Base-by-base conservation (phyloP, 352 stramenopile species). In the Elongisporangium prolatum region DNA sequence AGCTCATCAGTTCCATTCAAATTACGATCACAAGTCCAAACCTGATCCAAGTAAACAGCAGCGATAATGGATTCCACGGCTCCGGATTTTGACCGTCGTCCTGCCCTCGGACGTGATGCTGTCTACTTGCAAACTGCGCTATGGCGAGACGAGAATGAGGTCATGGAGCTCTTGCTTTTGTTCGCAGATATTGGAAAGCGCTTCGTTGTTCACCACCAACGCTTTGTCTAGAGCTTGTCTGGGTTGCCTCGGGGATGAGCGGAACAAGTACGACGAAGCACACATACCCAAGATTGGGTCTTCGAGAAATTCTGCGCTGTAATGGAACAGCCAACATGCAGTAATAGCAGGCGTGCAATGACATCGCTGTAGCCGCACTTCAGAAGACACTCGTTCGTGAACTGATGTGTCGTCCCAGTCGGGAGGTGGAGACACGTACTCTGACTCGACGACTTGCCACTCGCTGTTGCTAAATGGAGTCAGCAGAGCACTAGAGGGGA, bases 301-400 rank as follows among this genome's bases (percentile, higher is more conserved):
- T 4, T 75, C 78, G 7, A 88, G 57, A 40, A 81, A 86, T 59
- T 88, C 78, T 21, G 86, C 62, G 52, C 74, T 82, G 25, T 74
- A 71, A 54, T 88, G 86, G 48, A 75, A 81, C 3, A 82, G 51
- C 1, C 78, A 75, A 38, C 84, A 70, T 6, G 64, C 49, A 3
- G 61, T 59, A 8, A 84, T 63, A 2, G 59, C 20, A 57, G 49
- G 22, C 0, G 70, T 64, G 24, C 91, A 59, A 4, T 71, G 57
- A 52, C 71, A 61, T 37, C 69, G 66, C 4, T 66, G 63, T 38
- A 86, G 60, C 3, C 75, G 21, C 72, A 80, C 67, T 81, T 72
- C 20, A 88, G 61, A 14, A 80, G 71, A 17, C 57, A 37, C 8
- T 56, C 13, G 54, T 88, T 61, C 13, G 61, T 60, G 53, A 88